Evolutionary conservation across 2,329 filamentous ascomycete species (phyloP).

Genomic region (Xylaria sp.): DNA sequence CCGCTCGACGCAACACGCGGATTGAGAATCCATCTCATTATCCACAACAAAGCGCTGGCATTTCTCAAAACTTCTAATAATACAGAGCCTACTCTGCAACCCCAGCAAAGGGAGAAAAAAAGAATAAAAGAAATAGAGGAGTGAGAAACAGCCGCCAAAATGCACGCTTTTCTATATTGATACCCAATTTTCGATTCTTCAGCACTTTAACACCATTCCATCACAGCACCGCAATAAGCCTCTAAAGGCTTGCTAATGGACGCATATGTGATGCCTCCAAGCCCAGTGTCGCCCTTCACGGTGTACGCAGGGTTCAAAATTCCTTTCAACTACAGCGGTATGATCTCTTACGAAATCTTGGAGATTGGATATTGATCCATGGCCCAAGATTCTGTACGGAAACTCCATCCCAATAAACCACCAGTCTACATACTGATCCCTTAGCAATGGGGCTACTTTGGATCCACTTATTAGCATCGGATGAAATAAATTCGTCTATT

Average conservation of each 20-base stretch:
- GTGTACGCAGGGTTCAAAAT: conserved; percentile 4
- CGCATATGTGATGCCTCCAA: background rate
- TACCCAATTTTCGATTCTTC: conserved; percentile 19
- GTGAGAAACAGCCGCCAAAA: too few species aligned
- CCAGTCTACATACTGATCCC: background rate
- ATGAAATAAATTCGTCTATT: background rate
- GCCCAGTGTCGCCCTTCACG: background rate
- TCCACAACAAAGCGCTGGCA: conserved; percentile 90
- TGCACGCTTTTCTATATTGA: conserved; percentile 13
- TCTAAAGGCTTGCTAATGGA: background rate
- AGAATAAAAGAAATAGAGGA: conserved; percentile 2
- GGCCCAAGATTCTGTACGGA: background rate
- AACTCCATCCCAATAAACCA: background rate
- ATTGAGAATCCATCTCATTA: conserved; percentile 91
- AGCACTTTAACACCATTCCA: background rate
- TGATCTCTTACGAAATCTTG: background rate
- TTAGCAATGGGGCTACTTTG: background rate
- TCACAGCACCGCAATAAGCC: background rate
- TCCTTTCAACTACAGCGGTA: background rate
- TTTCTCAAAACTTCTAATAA: conserved; percentile 90
- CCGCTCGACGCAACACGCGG: conserved; percentile 87
- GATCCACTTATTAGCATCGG: background rate
- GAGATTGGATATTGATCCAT: background rate
- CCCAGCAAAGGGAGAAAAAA: background rate
- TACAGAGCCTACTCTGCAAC: background rate